Evolutionary conservation across 805 yeast species (phyloP), one percentile per base, ranked within the genome.

Genomic region (Myxozyma nipponensis): DNA sequence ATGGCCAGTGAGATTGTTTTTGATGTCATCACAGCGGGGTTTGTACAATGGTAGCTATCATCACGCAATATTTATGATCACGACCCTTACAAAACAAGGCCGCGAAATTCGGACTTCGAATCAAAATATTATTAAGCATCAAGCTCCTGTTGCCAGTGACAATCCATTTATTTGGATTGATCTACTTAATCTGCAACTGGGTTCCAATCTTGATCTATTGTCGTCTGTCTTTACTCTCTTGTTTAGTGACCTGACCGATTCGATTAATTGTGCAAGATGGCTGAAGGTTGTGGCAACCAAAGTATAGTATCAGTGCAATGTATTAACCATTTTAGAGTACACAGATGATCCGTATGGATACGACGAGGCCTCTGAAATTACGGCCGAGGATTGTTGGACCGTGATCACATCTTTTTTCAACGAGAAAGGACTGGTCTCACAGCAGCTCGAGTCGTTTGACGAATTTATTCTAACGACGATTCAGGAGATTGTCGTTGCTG

Each of bases 341-440:
- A 39, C 32, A 25, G 77, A 73, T 39, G 90, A 84, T 68, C 85
- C 83, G 44, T 85, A 86, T 68, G 81, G 78, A 49, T 82, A 82
- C 66, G 90, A 84, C 61, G 86, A 79, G 56, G 75, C 71, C 46
- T 78, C 77, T 54, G 79, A 83, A 64, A 87, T 93, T 72, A 89
- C 98, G 28, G 86, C 96, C 25, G 98, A 93, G 73, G 98, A 93
- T 76, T 93, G 98, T 72, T 93, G 99, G 99, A 84, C 95, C 28
- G 98, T 93, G 56, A 93, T 93, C 60, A 85, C 96, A 25, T 81
- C 98, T 17, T 93, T 93, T 70, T 93, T 93, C 77, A 88, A 85
- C 71, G 95, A 90, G 66, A 91, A 90, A 67, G 98, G 98, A 54
- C 77, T 93, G 60, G 99, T 93, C 25, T 89, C 98, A 22, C 98